These are phyloP conservation scores for Digitaria exilis DNA, from an alignment of 202 grass and related monocot species.

Conservation along the genomic window DNA sequence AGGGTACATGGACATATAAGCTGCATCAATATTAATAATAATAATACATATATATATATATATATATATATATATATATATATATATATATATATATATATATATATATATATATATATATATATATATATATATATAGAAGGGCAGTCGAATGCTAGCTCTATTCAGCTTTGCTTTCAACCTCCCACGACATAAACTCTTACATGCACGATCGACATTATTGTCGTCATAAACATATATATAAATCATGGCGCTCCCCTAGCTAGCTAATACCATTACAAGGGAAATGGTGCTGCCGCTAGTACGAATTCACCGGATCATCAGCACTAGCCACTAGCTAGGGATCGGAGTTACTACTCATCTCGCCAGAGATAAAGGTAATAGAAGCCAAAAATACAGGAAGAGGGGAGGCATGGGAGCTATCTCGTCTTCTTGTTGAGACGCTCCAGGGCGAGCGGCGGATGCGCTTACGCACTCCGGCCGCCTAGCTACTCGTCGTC, in stretches of 20 bases:
- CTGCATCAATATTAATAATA: slow-evolving; percentile 17
- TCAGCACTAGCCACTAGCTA: background rate
- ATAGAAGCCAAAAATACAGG: background rate
- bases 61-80: no score
- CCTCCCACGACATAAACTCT: background rate
- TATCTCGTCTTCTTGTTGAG: background rate
- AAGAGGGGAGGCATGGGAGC: background rate
- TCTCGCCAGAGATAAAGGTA: background rate
- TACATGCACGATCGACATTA: slow-evolving; percentile 25
- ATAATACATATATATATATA: no score
- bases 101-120: no score
- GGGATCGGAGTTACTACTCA: background rate
- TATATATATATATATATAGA: no score
- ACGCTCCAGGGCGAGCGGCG: background rate
- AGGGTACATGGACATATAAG: background rate
- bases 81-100: no score
- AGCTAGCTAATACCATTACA: slow-evolving; percentile 27
- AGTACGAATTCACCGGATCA: slow-evolving; percentile 8
- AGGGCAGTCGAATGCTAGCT: background rate
- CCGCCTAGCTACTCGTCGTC: slow-evolving; percentile 37
- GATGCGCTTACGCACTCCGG: background rate
- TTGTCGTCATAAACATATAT: slow-evolving; percentile 17
- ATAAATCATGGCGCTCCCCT: background rate
- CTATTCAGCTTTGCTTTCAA: slow-evolving; percentile 27
- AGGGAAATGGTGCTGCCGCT: background rate